Evolutionary conservation across 371 early-diverging fungal genomes (phyloP).

Genomic region (Nematocida sp.): DNA sequence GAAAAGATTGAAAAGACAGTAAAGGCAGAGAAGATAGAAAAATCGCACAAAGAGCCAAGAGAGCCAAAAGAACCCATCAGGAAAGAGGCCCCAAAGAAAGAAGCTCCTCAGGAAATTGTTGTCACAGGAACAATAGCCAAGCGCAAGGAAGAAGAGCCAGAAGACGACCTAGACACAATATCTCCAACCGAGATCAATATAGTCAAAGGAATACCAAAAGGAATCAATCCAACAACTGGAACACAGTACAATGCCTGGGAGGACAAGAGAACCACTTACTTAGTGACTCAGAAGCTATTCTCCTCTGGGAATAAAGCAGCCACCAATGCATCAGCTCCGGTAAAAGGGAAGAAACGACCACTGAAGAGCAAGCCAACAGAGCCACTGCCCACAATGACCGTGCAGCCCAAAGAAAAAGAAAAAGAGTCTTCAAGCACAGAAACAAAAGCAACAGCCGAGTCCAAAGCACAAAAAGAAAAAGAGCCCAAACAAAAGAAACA

Average conservation of each 20-base stretch:
- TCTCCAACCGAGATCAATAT: no score
- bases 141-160: neutral
- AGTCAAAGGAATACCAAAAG: no score
- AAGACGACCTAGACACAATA: no score
- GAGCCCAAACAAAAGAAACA: neutral
- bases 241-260: no score
- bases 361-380: neutral
- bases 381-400: neutral
- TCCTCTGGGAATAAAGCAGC: neutral
- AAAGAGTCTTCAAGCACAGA: neutral
- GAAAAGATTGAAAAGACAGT: neutral
- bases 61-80: neutral
- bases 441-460: neutral
- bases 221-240: no score
- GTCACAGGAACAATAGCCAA: neutral
- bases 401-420: neutral
- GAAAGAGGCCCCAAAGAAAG: neutral
- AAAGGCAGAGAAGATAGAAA: neutral
- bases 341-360: neutral
- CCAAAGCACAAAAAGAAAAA: neutral
- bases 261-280: no score
- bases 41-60: neutral
- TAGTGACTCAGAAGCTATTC: neutral
- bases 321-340: neutral
- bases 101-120: neutral